Percentiles rank a stretch among this genome's conserved stretches.
These are phyloP conservation scores for Penicillium malachiteum DNA, from an alignment of 495 filamentous ascomycete genomes.

Conservation along the genomic window DNA sequence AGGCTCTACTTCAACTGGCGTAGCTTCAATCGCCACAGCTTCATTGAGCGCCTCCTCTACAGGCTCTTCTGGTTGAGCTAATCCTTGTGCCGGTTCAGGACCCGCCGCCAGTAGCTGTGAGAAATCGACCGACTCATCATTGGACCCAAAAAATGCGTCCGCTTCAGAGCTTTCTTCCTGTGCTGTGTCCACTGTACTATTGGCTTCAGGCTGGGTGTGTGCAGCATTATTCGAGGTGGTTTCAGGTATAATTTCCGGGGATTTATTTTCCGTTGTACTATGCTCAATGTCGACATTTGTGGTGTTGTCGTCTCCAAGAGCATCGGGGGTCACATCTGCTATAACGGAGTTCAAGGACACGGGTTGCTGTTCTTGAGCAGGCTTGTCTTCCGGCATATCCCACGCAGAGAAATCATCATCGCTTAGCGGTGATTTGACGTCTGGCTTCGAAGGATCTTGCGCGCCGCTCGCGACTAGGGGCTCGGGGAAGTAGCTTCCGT, in stretches of 20 bases:
- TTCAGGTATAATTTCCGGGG: not conserved
- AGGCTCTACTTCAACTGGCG: not conserved
- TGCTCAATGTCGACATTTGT: not conserved
- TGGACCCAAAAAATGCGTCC: not conserved
- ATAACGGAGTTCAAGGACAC: slow-evolving; percentile 7
- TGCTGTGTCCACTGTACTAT: not conserved
- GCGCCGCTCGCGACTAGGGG: slow-evolving; percentile 13
- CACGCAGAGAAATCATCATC: slow-evolving; percentile 22
- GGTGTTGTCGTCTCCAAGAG: not conserved
- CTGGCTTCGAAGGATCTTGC: slow-evolving; percentile 6
- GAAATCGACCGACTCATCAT: not conserved
- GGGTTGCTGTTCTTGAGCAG: not conserved
- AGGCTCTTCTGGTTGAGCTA: not conserved
- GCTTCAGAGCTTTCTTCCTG: not conserved
- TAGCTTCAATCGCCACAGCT: not conserved
- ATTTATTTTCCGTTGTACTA: not conserved
- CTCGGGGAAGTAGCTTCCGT: slow-evolving; percentile 9
- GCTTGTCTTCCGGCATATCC: slow-evolving; percentile 16
- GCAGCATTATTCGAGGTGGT: not conserved
- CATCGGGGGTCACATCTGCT: not conserved
- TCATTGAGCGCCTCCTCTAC: not conserved
- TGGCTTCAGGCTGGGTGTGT: not conserved
- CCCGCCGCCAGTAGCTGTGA: not conserved
- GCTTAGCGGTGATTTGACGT: slow-evolving; percentile 18
- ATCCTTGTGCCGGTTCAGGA: not conserved